Evolutionary conservation across 2,329 filamentous ascomycete species (phyloP), one percentile per base, ranked within the genome.

Genomic region (Sporothrix mexicana): DNA sequence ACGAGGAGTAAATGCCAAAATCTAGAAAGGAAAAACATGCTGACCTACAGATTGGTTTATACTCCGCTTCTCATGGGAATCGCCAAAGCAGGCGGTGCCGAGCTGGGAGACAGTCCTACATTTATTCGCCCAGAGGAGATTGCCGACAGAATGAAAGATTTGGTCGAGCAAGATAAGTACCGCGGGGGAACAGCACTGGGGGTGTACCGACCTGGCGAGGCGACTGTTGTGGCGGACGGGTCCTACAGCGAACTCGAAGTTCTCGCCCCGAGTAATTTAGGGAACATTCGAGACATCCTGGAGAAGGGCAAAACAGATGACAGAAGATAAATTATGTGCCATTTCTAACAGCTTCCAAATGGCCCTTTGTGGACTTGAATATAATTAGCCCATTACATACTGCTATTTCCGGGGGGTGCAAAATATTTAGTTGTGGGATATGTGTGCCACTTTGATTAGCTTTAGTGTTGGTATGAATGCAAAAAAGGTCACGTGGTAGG

Each of bases 81-180:
- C 6, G 57, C 57, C 12, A n/a, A 62, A 62, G 30, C 57, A n/a
- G 51, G 51, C 30, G 57, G 57, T 36, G 57, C 57, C 13, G 23
- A 62, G 23, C 7, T 62, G 30, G 57, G 57, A 30, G 23, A 10
- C 23, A 23, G 12, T 13, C 57, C 57, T 6, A 41, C 23, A 36
- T n/a, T 62, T 41, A 36, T 62, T 15, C 23, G 12, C 5, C 57
- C 57, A 7, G 23, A 62, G 6, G 57, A 62, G 30, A 62, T 62
- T 36, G 57, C 57, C 9, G 17, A 0, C 23, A 62, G 57, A 36
- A 62, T 62, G 57, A 62, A 62, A 62, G 57, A 62, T 12, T 62
- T 62, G 41, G 23, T 62, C 9, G 57, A 62, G 23, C 20, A 62
- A 36, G 57, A n/a, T 2, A 36, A 62, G 23, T 62, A 62, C 13